These are phyloP conservation scores for Glomus cerebriforme DNA, from an alignment of 192 early-diverging fungal species.

Conservation along the genomic window DNA sequence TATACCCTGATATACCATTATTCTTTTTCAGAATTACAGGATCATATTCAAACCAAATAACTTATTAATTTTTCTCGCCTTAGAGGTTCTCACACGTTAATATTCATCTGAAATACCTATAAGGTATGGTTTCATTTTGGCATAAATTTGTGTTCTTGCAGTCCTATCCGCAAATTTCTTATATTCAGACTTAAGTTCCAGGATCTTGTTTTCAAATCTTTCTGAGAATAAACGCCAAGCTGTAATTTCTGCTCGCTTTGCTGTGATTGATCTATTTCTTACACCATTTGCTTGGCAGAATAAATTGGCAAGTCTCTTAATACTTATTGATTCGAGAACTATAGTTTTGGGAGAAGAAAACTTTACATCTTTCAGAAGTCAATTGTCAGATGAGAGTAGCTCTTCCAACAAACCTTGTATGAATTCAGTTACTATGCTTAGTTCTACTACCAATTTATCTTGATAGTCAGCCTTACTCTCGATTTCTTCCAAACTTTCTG, in stretches of 20 bases:
- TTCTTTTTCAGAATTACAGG: slow-evolving; percentile 23
- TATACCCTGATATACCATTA: slow-evolving; percentile 15
- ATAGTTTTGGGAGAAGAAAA: slow-evolving; percentile 2
- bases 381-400: neutral
- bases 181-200: slow-evolving; percentile 26
- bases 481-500: no score
- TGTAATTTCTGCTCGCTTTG: slow-evolving; percentile 21
- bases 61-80: slow-evolving; percentile 26
- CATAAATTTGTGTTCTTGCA: slow-evolving; percentile 14
- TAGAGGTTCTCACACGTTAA: slow-evolving; percentile 25
- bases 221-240: neutral
- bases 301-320: slow-evolving; percentile 17
- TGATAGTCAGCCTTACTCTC: no score
- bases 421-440: no score
- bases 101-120: slow-evolving; percentile 11
- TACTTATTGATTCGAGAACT: neutral
- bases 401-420: no score
- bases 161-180: slow-evolving; percentile 18
- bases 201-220: slow-evolving; percentile 19
- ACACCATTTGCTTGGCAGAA: slow-evolving; percentile 6
- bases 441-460: no score
- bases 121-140: slow-evolving; percentile 14
- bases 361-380: slow-evolving; percentile 14
- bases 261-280: slow-evolving; percentile 14
- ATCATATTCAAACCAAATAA: slow-evolving; percentile 28